A percentile compares a stretch with the other conserved stretches of the same genome.
These are phyloP conservation scores for Myrica gale DNA, from an alignment of 306 rosid species.

Conservation along the genomic window DNA sequence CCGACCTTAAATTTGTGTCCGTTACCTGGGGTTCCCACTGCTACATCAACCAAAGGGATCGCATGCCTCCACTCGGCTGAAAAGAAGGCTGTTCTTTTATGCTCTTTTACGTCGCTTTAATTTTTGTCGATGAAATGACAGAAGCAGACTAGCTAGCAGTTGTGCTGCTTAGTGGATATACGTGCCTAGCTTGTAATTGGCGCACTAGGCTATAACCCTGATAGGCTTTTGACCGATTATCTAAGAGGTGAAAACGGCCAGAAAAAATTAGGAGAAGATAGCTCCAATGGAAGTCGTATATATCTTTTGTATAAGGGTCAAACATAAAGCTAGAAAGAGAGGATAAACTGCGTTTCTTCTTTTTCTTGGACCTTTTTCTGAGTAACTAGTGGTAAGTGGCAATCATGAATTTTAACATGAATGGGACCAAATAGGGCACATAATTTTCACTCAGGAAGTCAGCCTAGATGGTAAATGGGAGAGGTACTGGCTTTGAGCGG, in stretches of 20 bases:
- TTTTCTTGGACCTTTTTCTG: background rate
- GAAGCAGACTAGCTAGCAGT: background rate
- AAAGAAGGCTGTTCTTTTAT: constrained; percentile 30
- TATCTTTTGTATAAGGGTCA: constrained; percentile 10
- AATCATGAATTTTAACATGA: background rate
- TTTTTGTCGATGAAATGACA: constrained; percentile 31
- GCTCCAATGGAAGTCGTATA: constrained; percentile 4
- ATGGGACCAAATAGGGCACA: background rate
- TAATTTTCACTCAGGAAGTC: too few species aligned
- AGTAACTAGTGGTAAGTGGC: background rate
- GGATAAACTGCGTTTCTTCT: background rate
- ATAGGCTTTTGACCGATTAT: constrained; percentile 2
- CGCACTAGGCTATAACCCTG: constrained; percentile 11
- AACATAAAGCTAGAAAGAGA: constrained; percentile 12
- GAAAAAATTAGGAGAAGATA: background rate
- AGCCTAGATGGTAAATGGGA: too few species aligned
- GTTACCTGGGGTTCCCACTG: constrained; percentile 26
- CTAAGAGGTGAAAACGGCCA: background rate
- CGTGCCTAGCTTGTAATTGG: constrained; percentile 21
- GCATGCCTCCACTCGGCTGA: constrained; percentile 31
- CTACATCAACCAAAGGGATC: constrained; percentile 13
- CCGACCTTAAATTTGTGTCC: constrained; percentile 8
- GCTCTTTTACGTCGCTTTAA: constrained; percentile 23
- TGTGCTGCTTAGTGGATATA: constrained; percentile 9
- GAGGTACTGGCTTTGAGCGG: too few species aligned